These are phyloP conservation scores for Crithidia expoeki DNA, from an alignment of 208 protist genomes.

Conservation along the genomic window DNA sequence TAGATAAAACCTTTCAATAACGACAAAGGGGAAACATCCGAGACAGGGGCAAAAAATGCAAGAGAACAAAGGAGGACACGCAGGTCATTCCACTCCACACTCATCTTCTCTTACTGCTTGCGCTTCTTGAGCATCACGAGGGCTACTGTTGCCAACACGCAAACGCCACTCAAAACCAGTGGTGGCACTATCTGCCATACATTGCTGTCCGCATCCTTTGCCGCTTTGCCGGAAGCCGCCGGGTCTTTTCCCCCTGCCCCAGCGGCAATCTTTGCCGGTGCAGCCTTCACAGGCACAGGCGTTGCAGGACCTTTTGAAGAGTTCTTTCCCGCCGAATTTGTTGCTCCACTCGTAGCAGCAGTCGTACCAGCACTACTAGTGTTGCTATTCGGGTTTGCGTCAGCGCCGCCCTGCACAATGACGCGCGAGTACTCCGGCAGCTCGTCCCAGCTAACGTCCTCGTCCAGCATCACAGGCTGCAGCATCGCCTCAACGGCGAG, in stretches of 20 bases:
- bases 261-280: not conserved
- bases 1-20: too few species aligned
- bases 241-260: not conserved
- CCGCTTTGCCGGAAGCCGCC: not conserved
- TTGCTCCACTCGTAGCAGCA: not conserved
- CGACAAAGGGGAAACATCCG: too few species aligned
- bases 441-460: conserved; percentile 76
- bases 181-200: conserved; percentile 36
- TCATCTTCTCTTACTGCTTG: not conserved
- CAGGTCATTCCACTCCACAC: not conserved
- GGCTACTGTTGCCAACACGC: conserved; percentile 32
- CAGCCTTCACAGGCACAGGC: not conserved
- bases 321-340: not conserved
- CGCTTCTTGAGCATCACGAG: conserved; percentile 33
- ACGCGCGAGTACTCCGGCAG: conserved; percentile 65
- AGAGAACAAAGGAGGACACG: not conserved
- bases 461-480: conserved; percentile 76
- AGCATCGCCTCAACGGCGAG: conserved; percentile 73
- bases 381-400: not conserved
- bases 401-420: conserved; percentile 26
- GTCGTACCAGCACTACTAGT: not conserved
- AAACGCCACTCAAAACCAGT: conserved; percentile 32
- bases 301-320: not conserved
- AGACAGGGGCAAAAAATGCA: too few species aligned
- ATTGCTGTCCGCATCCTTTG: conserved; percentile 8